phyloP scores from a whole-genome alignment of 1,284 basidiomycete genomes.

The Fomes fomentarius region DNA sequence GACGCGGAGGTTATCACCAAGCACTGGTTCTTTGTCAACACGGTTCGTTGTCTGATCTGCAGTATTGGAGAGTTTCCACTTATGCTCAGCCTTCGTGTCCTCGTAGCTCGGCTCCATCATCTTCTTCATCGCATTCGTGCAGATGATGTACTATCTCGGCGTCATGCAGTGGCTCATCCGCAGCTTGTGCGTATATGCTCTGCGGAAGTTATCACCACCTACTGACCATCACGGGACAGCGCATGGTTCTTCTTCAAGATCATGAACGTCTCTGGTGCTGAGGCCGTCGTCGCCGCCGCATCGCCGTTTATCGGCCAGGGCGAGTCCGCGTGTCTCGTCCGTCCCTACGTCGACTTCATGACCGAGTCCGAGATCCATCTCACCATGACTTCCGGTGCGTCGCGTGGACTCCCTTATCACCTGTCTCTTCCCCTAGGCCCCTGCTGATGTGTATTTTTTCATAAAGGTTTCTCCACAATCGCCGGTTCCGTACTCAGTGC shows the following conservation, averaged over 20 bases:
- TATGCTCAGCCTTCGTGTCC: too few species aligned
- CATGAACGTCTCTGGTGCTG: slow-evolving; percentile 86
- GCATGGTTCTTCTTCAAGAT: slow-evolving; percentile 94
- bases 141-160: slow-evolving; percentile 86
- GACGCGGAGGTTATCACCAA: slow-evolving; percentile 59
- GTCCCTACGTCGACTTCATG: slow-evolving; percentile 88
- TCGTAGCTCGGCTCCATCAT: slow-evolving; percentile 72
- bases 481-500: slow-evolving; percentile 87
- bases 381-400: slow-evolving; percentile 83
- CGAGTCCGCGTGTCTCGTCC: slow-evolving; percentile 84
- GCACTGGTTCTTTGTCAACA: slow-evolving; percentile 83
- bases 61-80: too few species aligned
- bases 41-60: slow-evolving; percentile 47
- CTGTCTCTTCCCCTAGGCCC: background rate
- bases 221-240: slow-evolving; percentile 37
- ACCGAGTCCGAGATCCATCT: slow-evolving; percentile 89
- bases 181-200: slow-evolving; percentile 60
- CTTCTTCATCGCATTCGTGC: slow-evolving; percentile 87
- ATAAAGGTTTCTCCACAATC: slow-evolving; percentile 79
- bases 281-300: slow-evolving; percentile 89
- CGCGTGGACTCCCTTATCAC: background rate
- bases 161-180: slow-evolving; percentile 90
- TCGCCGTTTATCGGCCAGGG: slow-evolving; percentile 93
- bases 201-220: background rate
- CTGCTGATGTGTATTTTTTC: background rate